These are phyloP conservation scores for Triticum monococcum DNA, from an alignment of 176 grass and related monocot genomes.

Conservation along the genomic window DNA sequence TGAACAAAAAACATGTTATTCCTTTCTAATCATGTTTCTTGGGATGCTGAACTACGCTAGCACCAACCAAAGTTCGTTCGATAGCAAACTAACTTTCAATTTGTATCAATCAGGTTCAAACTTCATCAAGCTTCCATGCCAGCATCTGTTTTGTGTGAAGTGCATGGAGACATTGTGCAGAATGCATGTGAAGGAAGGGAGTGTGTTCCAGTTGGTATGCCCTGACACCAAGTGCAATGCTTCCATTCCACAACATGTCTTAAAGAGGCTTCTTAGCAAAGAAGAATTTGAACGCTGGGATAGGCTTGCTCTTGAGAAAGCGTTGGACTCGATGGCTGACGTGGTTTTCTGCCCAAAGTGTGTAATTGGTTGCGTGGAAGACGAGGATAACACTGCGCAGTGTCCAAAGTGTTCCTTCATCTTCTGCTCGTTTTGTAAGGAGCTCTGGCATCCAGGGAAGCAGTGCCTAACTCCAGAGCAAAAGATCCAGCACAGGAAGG, in stretches of 20 bases:
- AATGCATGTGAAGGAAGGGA: slow-evolving; percentile 49
- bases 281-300: slow-evolving; percentile 65
- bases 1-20: background rate
- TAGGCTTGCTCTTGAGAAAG: slow-evolving; percentile 52
- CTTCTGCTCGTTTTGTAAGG: slow-evolving; percentile 54
- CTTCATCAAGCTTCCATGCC: slow-evolving; percentile 36
- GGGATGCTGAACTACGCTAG: too few species aligned
- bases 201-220: slow-evolving; percentile 47
- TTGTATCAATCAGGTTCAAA: slow-evolving; percentile 29
- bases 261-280: slow-evolving; percentile 40
- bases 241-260: slow-evolving; percentile 39
- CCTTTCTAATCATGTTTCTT: background rate
- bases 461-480: background rate
- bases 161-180: slow-evolving; percentile 41
- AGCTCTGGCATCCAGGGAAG: slow-evolving; percentile 35
- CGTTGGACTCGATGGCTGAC: slow-evolving; percentile 56
- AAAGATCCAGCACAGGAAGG: background rate
- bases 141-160: slow-evolving; percentile 34
- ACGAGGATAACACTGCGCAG: slow-evolving; percentile 40
- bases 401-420: slow-evolving; percentile 56
- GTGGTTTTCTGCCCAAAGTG: slow-evolving; percentile 59
- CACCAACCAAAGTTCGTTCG: background rate
- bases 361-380: slow-evolving; percentile 53
- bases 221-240: slow-evolving; percentile 46
- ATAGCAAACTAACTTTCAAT: background rate